These are phyloP conservation scores for Aurifilum marmelostoma DNA, from an alignment of 2,329 filamentous ascomycete species.

Conservation along the genomic window DNA sequence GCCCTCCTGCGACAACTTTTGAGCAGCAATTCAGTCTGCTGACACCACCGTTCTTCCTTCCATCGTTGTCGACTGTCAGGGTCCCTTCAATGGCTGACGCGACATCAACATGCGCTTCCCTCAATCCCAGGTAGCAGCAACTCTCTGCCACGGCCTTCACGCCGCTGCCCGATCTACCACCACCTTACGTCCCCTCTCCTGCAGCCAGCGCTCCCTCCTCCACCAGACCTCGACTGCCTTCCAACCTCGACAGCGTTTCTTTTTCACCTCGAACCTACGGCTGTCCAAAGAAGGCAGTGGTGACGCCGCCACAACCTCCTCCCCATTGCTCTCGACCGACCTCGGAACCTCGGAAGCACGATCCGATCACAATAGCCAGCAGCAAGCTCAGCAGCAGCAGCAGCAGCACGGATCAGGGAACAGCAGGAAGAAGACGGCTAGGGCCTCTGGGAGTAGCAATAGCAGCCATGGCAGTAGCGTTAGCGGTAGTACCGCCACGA, in stretches of 20 bases:
- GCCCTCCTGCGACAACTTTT: not conserved
- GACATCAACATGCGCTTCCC: conserved; percentile 25
- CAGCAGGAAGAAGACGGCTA: conserved; percentile 22
- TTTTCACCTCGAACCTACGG: conserved; percentile 68
- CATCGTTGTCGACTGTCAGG: not conserved
- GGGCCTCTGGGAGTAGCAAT: conserved; percentile 13
- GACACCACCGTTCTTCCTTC: not conserved
- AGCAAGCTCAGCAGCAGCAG: conserved; percentile 20
- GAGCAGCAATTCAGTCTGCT: not conserved
- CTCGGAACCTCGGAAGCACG: not conserved
- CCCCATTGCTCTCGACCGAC: not conserved
- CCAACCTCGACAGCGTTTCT: conserved; percentile 60
- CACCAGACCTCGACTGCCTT: conserved; percentile 49
- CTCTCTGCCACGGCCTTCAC: conserved; percentile 33
- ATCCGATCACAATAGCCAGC: conserved; percentile 3
- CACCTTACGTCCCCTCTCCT: conserved; percentile 34
- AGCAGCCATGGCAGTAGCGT: conserved; percentile 20
- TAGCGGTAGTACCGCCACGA: conserved; percentile 29
- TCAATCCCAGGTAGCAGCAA: conserved; percentile 26
- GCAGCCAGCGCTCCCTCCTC: conserved; percentile 42
- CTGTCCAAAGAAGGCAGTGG: conserved; percentile 46
- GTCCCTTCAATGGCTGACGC: conserved; percentile 24
- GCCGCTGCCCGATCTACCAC: conserved; percentile 29
- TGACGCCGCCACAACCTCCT: not conserved
- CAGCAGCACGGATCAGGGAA: not conserved